Evolutionary conservation across 768 basidiomycete genomes (phyloP), one percentile per base, ranked within the genome.

Genomic region (Lyophyllum atratum): DNA sequence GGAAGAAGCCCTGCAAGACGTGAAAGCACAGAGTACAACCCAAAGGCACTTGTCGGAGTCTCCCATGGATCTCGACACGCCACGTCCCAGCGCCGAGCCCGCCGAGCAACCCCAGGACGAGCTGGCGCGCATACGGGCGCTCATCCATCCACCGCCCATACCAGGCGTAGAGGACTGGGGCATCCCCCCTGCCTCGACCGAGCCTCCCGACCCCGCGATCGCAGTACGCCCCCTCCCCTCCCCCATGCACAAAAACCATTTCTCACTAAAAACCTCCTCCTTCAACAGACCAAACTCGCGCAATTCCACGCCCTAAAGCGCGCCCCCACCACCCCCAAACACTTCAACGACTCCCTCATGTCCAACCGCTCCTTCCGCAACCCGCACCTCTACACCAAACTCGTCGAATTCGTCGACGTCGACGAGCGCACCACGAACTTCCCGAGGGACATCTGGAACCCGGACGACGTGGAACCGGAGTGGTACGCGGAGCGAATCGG

Each of bases 321-420:
- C 26, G 81, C 87, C 64, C 67, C 83, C 10, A 58, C 59, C 1
- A 81, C 83, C 64, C 89, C 90, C 1, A 86, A 87, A 63, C 95
- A 97, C 71, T 98, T 97, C 76, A 99, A 98, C 70, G 94, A 97
- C 70, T 92, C 92, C 1, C 82, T 99, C 40, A 93, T 98, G 87
- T 85, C 87, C 8, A 93, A 91, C 62, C 87, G 93, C 43, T 87
- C 93, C 4, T 99, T 98, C 74, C 86, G 94, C 25, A 99, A 99
- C 66, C 96, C 96, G 0, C 93, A 97, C 66, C 83, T 98, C n/a
- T 97, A 96, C 71, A 80, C 92, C 12, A 94, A 94, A 64, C 84
- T 99, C 2, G 95, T 99, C 59, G 93, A 97, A 67, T 97, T 95
- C 68, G 87, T 97, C 15, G 89, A 90, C 52, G 89, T 95, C 15